Conservation (phyloP, 2,329 filamentous ascomycete genomes). For the Zarea fungicola region DNA sequence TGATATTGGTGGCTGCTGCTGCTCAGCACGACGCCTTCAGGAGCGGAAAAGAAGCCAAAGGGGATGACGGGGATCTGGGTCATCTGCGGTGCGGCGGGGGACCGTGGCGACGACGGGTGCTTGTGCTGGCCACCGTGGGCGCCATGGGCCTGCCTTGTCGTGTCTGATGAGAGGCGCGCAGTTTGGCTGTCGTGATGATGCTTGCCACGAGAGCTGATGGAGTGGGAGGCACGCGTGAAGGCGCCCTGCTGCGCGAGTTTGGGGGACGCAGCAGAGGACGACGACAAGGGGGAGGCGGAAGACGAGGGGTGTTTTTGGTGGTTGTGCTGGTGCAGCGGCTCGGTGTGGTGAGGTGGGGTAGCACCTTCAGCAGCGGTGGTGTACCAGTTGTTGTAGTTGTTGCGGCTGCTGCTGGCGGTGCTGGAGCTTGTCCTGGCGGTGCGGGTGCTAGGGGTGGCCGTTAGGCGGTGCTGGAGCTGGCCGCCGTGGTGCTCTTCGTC, state of each 20-base stretch:
- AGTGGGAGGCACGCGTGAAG: slow-evolving; percentile 14
- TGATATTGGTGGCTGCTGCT: too few species aligned
- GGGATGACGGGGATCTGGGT: slow-evolving; percentile 35
- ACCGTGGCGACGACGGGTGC: slow-evolving; percentile 13
- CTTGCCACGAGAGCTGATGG: slow-evolving; percentile 11
- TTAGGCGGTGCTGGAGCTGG: background rate
- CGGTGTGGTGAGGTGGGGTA: slow-evolving; percentile 2
- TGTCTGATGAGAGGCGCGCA: background rate
- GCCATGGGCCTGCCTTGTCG: slow-evolving; percentile 7
- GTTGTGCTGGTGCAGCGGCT: slow-evolving; percentile 3
- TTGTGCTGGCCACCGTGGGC: background rate
- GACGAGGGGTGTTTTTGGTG: slow-evolving; percentile 10
- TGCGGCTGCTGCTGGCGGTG: background rate
- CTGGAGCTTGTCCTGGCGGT: background rate
- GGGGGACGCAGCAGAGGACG: slow-evolving; percentile 7
- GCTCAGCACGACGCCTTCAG: slow-evolving; percentile 21
- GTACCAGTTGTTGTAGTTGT: background rate
- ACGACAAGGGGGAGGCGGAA: slow-evolving; percentile 4
- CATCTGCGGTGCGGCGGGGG: slow-evolving; percentile 24
- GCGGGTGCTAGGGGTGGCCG: background rate
- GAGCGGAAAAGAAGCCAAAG: slow-evolving; percentile 29
- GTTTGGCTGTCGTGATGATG: slow-evolving; percentile 6
- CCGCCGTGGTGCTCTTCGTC: background rate
- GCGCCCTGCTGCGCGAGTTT: slow-evolving; percentile 5
- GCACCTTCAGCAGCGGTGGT: background rate